Conservation (phyloP, 495 filamentous ascomycete genomes). For the Collariella sp. region DNA sequence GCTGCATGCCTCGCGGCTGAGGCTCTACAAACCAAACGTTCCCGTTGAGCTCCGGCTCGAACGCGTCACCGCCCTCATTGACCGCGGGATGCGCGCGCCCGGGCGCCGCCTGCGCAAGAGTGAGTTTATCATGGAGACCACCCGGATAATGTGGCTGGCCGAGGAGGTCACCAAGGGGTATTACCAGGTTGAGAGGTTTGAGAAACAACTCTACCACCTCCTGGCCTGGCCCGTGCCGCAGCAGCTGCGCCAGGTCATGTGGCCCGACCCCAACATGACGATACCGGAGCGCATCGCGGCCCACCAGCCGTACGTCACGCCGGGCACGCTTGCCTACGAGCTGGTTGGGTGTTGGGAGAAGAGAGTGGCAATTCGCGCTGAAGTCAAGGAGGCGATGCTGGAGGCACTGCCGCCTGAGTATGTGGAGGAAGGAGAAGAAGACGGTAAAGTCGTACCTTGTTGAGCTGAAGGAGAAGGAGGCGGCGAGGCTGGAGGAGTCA, state of each 20-base stretch:
- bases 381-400: neutral
- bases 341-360: neutral
- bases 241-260: neutral
- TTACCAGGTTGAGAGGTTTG: neutral
- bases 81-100: neutral
- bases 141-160: constrained; percentile 5
- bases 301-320: neutral
- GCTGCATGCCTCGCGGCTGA: neutral
- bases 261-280: neutral
- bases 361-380: constrained; percentile 2
- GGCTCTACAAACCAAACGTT: neutral
- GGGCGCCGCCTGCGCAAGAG: neutral
- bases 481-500: neutral
- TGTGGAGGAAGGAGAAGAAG: too few relatives aligned
- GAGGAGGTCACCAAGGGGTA: neutral
- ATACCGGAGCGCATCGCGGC: neutral
- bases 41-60: constrained; percentile 2
- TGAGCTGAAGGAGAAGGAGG: neutral
- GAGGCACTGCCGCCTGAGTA: neutral
- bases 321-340: neutral
- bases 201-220: neutral
- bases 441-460: too few relatives aligned
- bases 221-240: constrained; percentile 1
- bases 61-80: neutral
- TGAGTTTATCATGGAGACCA: neutral